phyloP scores from a whole-genome alignment of 352 stramenopile species.

The Thalassiosira ordinaria region DNA sequence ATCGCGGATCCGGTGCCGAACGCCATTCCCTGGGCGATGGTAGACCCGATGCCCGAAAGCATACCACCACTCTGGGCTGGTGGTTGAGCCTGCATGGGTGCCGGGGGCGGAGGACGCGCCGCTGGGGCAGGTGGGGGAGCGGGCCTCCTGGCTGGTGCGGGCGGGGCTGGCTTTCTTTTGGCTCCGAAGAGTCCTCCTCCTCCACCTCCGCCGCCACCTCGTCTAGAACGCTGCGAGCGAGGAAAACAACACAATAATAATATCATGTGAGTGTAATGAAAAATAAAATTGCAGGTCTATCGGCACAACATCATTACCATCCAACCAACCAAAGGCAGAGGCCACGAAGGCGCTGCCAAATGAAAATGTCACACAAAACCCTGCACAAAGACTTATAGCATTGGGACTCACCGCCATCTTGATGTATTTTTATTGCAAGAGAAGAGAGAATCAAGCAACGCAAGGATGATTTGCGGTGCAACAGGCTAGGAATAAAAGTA shows the following conservation, averaged over 20 bases:
- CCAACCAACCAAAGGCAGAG: neutral
- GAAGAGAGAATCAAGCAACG: too few species aligned
- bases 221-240: constrained; percentile 64
- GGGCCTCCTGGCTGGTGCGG: constrained; percentile 35
- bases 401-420: neutral
- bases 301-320: too few species aligned
- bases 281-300: neutral
- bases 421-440: neutral
- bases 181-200: constrained; percentile 52
- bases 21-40: constrained; percentile 95
- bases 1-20: constrained; percentile 96
- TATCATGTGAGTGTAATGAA: constrained; percentile 6
- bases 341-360: too few species aligned
- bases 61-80: constrained; percentile 86
- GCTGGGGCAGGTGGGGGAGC: constrained; percentile 25
- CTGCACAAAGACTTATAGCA: too few species aligned
- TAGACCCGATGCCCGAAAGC: constrained; percentile 92
- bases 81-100: constrained; percentile 53
- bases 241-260: constrained; percentile 7
- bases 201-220: constrained; percentile 39
- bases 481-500: too few species aligned
- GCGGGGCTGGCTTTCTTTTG: constrained; percentile 50
- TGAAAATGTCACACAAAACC: too few species aligned
- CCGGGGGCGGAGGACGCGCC: constrained; percentile 36
- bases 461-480: too few species aligned